These are phyloP conservation scores for Wickerhamiella australiensis DNA, from an alignment of 805 yeast species.

Conservation along the genomic window DNA sequence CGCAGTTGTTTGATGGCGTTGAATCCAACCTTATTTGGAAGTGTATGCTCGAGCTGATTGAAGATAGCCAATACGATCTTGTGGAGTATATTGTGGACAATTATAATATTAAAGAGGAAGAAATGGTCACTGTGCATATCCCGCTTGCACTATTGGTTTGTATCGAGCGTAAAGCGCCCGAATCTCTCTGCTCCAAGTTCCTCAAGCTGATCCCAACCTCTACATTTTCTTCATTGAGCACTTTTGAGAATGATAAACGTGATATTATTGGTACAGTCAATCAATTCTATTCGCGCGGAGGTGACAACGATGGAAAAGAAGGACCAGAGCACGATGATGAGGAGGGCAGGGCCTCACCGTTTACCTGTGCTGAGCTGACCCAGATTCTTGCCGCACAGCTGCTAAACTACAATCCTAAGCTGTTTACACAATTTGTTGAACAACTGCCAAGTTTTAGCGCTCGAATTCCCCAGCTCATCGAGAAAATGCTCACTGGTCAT, in stretches of 20 bases:
- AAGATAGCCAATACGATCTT: conserved; percentile 32
- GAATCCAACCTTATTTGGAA: conserved; percentile 75
- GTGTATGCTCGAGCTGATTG: conserved; percentile 38
- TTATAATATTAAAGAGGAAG: conserved; percentile 77
- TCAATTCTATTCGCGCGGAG: background rate
- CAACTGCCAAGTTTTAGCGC: conserved; percentile 6
- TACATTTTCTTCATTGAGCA: conserved; percentile 26
- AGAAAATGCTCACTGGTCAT: background rate
- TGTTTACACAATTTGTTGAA: conserved; percentile 3
- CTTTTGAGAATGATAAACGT: conserved; percentile 10
- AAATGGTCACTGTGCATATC: conserved; percentile 61
- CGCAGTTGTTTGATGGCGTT: conserved; percentile 69
- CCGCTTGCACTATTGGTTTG: conserved; percentile 50
- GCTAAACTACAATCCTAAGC: background rate
- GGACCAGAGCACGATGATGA: background rate
- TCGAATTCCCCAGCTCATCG: background rate
- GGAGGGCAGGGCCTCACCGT: conserved; percentile 13
- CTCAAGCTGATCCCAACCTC: conserved; percentile 46
- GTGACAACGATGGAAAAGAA: background rate
- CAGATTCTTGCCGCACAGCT: conserved; percentile 20
- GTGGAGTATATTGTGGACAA: conserved; percentile 47
- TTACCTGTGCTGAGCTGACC: conserved; percentile 20
- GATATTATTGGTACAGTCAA: background rate
- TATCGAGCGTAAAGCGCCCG: conserved; percentile 6
- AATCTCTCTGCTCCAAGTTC: conserved; percentile 32